These are phyloP conservation scores for Candida railenensis DNA, from an alignment of 805 yeast species.

Conservation along the genomic window DNA sequence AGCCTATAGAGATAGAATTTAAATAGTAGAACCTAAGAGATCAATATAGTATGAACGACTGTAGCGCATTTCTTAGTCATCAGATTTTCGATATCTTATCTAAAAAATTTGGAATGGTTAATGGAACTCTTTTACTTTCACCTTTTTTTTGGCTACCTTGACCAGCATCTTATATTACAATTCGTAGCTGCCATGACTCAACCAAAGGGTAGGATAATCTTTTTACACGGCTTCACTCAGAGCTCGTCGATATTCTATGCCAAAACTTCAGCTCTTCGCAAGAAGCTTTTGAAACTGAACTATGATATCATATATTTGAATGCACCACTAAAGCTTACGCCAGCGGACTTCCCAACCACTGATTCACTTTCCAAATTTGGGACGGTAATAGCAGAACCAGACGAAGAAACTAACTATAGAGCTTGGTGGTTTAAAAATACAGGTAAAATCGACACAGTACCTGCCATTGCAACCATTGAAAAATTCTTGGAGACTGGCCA, in stretches of 20 bases:
- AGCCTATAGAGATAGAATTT: not conserved
- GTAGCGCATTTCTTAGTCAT: too few relatives aligned
- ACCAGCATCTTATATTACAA: too few relatives aligned
- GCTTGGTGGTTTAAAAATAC: conserved; percentile 76
- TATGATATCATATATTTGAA: conserved; percentile 74
- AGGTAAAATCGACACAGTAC: conserved; percentile 42
- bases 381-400: conserved; percentile 36
- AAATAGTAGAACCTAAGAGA: too few relatives aligned
- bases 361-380: conserved; percentile 52
- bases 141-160: not conserved
- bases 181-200: not conserved
- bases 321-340: conserved; percentile 67
- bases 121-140: not conserved
- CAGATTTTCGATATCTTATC: too few relatives aligned
- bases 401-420: conserved; percentile 34
- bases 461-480: conserved; percentile 48
- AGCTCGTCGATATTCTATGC: conserved; percentile 80
- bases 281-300: conserved; percentile 62
- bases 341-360: conserved; percentile 74
- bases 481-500: conserved; percentile 60
- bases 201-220: conserved; percentile 57
- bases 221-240: conserved; percentile 90
- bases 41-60: too few relatives aligned
- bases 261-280: conserved; percentile 86
- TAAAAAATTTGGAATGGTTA: too few relatives aligned